Evolutionary conservation across 495 filamentous ascomycete species (phyloP).

Genomic region (Pyrenopolyporus hunteri): DNA sequence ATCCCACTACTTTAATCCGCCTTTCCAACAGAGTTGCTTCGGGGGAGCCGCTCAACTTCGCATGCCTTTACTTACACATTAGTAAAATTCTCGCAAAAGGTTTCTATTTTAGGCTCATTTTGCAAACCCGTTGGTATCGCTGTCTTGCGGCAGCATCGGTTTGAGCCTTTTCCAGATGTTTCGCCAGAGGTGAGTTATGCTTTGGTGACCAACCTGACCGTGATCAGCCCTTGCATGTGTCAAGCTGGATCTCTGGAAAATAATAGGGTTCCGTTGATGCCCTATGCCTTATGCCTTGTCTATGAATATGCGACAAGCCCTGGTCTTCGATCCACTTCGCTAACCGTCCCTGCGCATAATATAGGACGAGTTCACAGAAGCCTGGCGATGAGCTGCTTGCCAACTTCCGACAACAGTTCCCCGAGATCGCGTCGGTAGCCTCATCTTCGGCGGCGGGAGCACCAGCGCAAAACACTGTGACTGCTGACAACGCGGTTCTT

Average conservation of each 20-base stretch:
- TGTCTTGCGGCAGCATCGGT: conserved; percentile 40
- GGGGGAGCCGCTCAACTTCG: conserved; percentile 15
- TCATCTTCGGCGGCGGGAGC: conserved; percentile 42
- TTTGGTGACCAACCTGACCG: conserved; percentile 2
- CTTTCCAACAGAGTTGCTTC: conserved; percentile 9
- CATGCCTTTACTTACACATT: conserved; percentile 21
- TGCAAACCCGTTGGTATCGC: conserved; percentile 28
- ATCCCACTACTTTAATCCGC: conserved; percentile 13
- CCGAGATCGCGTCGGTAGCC: conserved; percentile 59
- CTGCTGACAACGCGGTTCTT: conserved; percentile 49
- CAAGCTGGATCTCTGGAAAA: conserved; percentile 7
- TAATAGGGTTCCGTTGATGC: conserved; percentile 26
- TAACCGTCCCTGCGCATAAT: conserved; percentile 35
- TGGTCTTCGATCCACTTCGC: conserved; percentile 15
- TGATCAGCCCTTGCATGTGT: conserved; percentile 22
- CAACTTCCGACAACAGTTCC: conserved; percentile 81
- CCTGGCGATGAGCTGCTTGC: conserved; percentile 82
- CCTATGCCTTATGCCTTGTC: conserved; percentile 23
- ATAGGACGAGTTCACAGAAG: conserved; percentile 83
- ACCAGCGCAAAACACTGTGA: conserved; percentile 44
- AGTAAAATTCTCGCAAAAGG: conserved; percentile 10
- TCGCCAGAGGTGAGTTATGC: conserved; percentile 44
- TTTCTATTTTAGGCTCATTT: conserved; percentile 17
- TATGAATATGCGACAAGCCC: conserved; percentile 18
- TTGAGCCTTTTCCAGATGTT: conserved; percentile 45